A percentile compares a stretch with the other conserved stretches of the same genome.
These are phyloP conservation scores for Neoarthrinium moseri DNA, from an alignment of 2,329 filamentous ascomycete genomes.

Conservation along the genomic window DNA sequence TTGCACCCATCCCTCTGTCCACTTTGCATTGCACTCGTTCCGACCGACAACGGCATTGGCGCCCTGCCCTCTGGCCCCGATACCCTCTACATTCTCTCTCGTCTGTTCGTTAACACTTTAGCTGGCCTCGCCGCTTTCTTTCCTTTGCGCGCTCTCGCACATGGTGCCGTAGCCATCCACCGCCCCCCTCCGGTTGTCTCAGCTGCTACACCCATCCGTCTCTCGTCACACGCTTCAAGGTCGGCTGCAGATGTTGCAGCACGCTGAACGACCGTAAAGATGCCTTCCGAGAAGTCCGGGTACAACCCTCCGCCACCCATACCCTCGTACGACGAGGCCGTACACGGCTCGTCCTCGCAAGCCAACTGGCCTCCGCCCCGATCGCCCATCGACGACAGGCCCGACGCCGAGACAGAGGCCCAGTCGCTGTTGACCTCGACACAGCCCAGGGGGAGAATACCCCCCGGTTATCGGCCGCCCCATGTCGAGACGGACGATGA, in stretches of 20 bases:
- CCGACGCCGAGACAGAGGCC: constrained; percentile 71
- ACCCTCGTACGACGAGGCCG: constrained; percentile 81
- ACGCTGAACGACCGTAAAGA: constrained; percentile 16
- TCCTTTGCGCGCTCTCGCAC: neutral
- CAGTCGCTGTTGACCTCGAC: constrained; percentile 69
- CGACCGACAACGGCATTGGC: too few relatives aligned
- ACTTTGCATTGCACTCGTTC: too few relatives aligned
- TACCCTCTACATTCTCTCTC: too few relatives aligned
- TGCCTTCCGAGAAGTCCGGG: constrained; percentile 50
- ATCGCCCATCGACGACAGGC: constrained; percentile 58
- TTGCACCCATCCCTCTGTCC: too few relatives aligned
- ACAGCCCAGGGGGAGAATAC: constrained; percentile 35
- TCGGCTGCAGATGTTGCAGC: constrained; percentile 3
- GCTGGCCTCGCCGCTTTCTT: too few relatives aligned
- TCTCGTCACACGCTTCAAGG: too few relatives aligned
- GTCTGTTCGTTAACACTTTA: too few relatives aligned
- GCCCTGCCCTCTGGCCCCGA: too few relatives aligned
- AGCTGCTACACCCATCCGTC: too few relatives aligned
- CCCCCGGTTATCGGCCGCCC: constrained; percentile 70
- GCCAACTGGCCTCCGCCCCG: constrained; percentile 60
- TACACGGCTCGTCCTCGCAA: constrained; percentile 48
- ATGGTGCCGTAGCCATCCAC: neutral
- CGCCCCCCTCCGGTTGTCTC: neutral
- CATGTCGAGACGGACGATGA: constrained; percentile 65
- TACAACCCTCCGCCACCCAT: constrained; percentile 71